Conservation (phyloP, 441 rosid genomes). For the Pelargonium fulgidum region DNA sequence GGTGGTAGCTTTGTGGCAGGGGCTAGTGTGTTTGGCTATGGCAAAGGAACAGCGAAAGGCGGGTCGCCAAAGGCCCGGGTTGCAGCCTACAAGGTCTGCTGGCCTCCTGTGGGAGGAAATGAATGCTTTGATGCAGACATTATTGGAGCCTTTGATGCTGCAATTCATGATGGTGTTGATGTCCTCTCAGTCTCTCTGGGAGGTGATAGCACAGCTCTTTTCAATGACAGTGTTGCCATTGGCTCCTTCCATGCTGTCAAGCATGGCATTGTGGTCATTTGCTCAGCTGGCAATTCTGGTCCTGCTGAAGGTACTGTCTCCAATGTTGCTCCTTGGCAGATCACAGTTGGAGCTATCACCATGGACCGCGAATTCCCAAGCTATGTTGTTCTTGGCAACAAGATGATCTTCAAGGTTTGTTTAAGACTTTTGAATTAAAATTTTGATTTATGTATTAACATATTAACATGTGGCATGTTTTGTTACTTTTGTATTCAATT, state of each 20-base stretch:
- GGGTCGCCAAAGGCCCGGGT: slow-evolving; percentile 35
- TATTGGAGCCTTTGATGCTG: slow-evolving; percentile 45
- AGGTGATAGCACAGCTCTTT: slow-evolving; percentile 25
- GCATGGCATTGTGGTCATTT: slow-evolving; percentile 44
- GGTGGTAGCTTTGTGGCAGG: slow-evolving; percentile 43
- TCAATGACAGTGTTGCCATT: slow-evolving; percentile 42
- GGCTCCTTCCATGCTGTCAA: slow-evolving; percentile 56
- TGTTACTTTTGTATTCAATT: slow-evolving; percentile 1
- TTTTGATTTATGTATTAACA: neutral
- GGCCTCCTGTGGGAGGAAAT: slow-evolving; percentile 17
- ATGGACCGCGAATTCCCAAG: slow-evolving; percentile 48
- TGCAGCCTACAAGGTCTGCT: slow-evolving; percentile 37
- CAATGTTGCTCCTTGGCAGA: slow-evolving; percentile 63
- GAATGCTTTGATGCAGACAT: slow-evolving; percentile 31
- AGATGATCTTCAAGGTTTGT: slow-evolving; percentile 41
- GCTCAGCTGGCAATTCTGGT: slow-evolving; percentile 66
- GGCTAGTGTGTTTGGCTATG: slow-evolving; percentile 30
- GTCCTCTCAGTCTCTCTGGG: slow-evolving; percentile 63
- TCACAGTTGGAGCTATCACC: slow-evolving; percentile 61
- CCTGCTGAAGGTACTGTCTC: slow-evolving; percentile 62
- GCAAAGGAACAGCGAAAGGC: slow-evolving; percentile 33
- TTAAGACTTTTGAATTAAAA: neutral
- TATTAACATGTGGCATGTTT: neutral
- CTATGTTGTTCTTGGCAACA: slow-evolving; percentile 41
- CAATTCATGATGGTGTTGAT: slow-evolving; percentile 69